Evolutionary conservation across 148 eudicot genomes (phyloP), one percentile per base, ranked within the genome.

Genomic region (Cornus controversa): DNA sequence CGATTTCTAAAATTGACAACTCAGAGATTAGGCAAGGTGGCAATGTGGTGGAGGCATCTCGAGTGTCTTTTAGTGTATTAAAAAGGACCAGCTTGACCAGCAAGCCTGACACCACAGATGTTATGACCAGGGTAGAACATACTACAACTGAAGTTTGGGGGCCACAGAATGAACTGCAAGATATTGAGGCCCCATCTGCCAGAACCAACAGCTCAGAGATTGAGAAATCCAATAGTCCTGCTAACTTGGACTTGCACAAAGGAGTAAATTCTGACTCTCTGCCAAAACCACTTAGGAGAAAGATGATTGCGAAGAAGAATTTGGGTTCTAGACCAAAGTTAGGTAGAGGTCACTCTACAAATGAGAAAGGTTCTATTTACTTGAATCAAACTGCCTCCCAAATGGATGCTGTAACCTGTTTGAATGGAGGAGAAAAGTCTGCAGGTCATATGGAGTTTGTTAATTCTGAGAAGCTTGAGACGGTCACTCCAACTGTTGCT

Each of bases 301-400:
- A 86, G 81, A 70, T 74, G 79, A 73, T 84, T 77, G 81, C 88
- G 53, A 88, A 83, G 85, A 93, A 89, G 83, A 80, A 82, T 72
- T 82, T 89, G 79, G 97, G 93, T 16, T 79, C 90, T 73, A 88
- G 83, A 75, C 78, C 84, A 62, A 85, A 80, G 81, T 67, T 85
- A 69, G 79, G 82, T 82, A 83, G 77, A 76, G 80, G 75, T 79
- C 75, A 54, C 50, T 66, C 74, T 26, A 74, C 76, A 82, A 86
- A 80, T 72, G 75, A 77, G 71, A 87, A 83, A 85, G 86, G 85
- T 75, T 75, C 86, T 10, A 65, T 83, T 24, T 60, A 60, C 82
- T 40, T 69, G 25, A 69, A 63, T 50, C 75, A 80, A 67, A 79
- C 60, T 22, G 77, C 80, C 23, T 29, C 81, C 45, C 73, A 60